Base-by-base conservation (phyloP, 257 asterid species). In the Scutellaria galericulata region DNA sequence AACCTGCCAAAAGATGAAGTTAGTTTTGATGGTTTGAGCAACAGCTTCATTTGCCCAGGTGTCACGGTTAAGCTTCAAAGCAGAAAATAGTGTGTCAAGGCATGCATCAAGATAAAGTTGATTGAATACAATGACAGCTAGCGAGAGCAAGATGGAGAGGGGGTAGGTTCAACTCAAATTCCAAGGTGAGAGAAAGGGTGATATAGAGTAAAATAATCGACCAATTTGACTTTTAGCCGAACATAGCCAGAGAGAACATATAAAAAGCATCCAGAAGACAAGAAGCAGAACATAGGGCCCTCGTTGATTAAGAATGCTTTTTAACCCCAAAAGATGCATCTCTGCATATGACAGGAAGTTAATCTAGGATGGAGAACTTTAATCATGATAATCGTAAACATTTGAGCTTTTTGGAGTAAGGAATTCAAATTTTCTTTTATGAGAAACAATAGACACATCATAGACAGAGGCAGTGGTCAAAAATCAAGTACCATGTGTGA, bases 1-100 rank as follows among this genome's bases (percentile, higher is more conserved):
- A 75, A 92, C 99, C 98, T 90, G 99, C 99, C 99, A 95, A 84
- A 95, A 95, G 84, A 95, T 75, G 82, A 92, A 95, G 82, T 95
- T 87, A n/a, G 86, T 88, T 78, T 86, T 95, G 80, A 95, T 90
- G 72, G 99, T 95, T 71, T 92, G 98, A 77, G 95, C 91, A 84
- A 90, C 97, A 77, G 98, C 95, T 70, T 95, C 99, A 80, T 92
- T 89, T 68, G 88, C 99, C 99, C 99, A 95, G 11, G 97, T 92
- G 81, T 95, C 98, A 24, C 99, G 99, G 80, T 95, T 95, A 51
- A 95, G 97, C 99, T 94, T 78, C 78, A 65, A 64, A 80, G 59
- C 57, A 78, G 78, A 18, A 66, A 77, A 64, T 18, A 60, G 73
- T 20, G 51, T 74, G 81, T 72, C 66, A 81, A 64, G 41, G 50